A percentile compares a stretch with the other conserved stretches of the same genome.
These are phyloP conservation scores for Trebouxia sp. DNA, from an alignment of 139 green algal genomes.

Conservation along the genomic window DNA sequence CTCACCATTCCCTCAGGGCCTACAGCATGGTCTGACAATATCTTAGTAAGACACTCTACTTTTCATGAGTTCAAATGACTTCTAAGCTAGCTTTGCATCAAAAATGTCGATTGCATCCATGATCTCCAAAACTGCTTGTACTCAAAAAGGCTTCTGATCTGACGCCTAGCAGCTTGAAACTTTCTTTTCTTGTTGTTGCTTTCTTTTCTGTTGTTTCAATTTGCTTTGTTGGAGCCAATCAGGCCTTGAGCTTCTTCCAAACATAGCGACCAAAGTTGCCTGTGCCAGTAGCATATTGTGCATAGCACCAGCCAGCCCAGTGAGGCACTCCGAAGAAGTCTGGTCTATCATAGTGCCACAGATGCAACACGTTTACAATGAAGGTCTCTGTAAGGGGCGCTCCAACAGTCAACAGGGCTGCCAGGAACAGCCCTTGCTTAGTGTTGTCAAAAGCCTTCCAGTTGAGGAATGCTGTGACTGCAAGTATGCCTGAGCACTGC, in stretches of 20 bases:
- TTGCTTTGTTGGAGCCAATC: neutral
- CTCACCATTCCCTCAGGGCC: too few species aligned
- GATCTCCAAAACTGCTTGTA: too few species aligned
- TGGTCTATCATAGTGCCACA: slow-evolving; percentile 38
- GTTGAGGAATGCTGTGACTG: neutral
- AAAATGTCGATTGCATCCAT: too few species aligned
- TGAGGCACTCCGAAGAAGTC: slow-evolving; percentile 32
- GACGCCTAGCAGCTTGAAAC: neutral
- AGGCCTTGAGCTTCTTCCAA: slow-evolving; percentile 2
- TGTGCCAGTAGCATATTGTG: slow-evolving; percentile 28
- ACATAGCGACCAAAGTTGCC: slow-evolving; percentile 31
- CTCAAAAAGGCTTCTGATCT: neutral
- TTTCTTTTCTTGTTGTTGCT: neutral
- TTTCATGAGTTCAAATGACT: too few species aligned
- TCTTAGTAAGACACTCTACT: too few species aligned
- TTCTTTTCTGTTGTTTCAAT: neutral
- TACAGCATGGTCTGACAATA: too few species aligned
- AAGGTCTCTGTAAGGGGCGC: slow-evolving; percentile 15
- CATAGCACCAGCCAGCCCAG: slow-evolving; percentile 37
- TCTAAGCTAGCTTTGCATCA: too few species aligned
- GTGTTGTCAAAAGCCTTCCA: slow-evolving; percentile 34
- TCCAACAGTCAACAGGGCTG: slow-evolving; percentile 27
- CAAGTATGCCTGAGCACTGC: slow-evolving; percentile 23
- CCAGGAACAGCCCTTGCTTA: slow-evolving; percentile 21
- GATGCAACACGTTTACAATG: slow-evolving; percentile 27